phyloP scores from a whole-genome alignment of 1,139 yeast species.

The Taphrina deformans region DNA sequence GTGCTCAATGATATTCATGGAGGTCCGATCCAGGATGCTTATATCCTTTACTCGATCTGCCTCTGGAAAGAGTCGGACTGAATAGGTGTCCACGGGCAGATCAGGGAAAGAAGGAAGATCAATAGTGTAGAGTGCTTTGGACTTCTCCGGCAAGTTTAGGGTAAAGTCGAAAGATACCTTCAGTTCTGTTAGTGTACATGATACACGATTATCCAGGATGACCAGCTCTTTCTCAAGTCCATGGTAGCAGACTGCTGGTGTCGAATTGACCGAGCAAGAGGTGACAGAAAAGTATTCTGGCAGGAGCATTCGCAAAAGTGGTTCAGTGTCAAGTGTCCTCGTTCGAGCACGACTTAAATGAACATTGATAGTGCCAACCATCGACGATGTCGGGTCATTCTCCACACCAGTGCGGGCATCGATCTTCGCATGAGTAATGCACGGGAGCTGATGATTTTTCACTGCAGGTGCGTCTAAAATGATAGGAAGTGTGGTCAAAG shows the following conservation, averaged over 20 bases:
- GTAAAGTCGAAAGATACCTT: not conserved
- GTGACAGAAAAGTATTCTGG: not conserved
- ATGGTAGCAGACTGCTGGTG: not conserved
- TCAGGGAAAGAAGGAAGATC: not conserved
- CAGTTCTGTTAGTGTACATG: not conserved
- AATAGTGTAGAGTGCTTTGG: not conserved
- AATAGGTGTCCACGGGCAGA: not conserved
- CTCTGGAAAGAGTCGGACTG: not conserved
- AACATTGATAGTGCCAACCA: not conserved
- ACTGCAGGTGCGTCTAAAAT: not conserved
- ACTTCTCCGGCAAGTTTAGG: not conserved
- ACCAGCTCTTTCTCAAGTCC: not conserved
- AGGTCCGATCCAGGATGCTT: not conserved
- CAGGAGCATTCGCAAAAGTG: not conserved
- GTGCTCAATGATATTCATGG: not conserved
- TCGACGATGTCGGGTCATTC: not conserved
- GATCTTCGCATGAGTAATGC: not conserved
- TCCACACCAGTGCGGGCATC: not conserved
- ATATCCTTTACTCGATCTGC: not conserved
- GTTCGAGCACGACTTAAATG: not conserved
- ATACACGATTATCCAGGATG: not conserved
- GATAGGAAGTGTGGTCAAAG: not conserved
- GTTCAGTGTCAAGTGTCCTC: not conserved
- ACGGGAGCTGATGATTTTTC: not conserved
- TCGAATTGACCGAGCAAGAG: not conserved